Conservation (phyloP, 352 stramenopile species). For the Phytophthora pseudosyringae region DNA sequence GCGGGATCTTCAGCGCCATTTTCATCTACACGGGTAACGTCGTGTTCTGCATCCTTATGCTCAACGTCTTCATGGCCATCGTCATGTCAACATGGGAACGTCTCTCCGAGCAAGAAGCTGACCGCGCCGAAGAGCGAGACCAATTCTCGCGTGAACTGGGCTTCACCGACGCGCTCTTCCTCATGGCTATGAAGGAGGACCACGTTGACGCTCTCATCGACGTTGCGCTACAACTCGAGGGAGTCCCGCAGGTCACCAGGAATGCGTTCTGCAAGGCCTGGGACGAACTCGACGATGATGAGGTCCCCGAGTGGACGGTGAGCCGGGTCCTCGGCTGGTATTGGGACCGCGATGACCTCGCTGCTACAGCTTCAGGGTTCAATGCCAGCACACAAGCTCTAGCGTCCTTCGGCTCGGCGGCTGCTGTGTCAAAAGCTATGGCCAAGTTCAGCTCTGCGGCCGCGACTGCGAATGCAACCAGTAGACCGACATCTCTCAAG, state of each 20-base stretch:
- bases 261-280: conserved; percentile 49
- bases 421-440: conserved; percentile 35
- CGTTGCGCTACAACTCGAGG: conserved; percentile 55
- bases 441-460: conserved; percentile 28
- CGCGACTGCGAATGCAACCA: conserved; percentile 14
- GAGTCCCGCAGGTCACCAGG: conserved; percentile 42
- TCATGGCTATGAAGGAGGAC: conserved; percentile 67
- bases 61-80: conserved; percentile 83
- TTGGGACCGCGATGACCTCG: conserved; percentile 48
- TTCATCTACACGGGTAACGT: conserved; percentile 77
- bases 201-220: conserved; percentile 66
- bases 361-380: conserved; percentile 25
- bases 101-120: conserved; percentile 57
- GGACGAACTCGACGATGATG: conserved; percentile 43
- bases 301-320: conserved; percentile 49
- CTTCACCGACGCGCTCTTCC: conserved; percentile 49
- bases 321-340: conserved; percentile 62
- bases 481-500: conserved; percentile 18
- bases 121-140: conserved; percentile 51
- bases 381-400: conserved; percentile 27
- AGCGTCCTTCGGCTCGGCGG: conserved; percentile 30
- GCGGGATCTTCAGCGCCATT: conserved; percentile 65
- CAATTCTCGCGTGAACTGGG: conserved; percentile 53
- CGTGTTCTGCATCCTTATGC: conserved; percentile 81
- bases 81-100: conserved; percentile 79